These are phyloP conservation scores for Ogataea trehaloabstinens DNA, from an alignment of 805 yeast species.

Conservation along the genomic window DNA sequence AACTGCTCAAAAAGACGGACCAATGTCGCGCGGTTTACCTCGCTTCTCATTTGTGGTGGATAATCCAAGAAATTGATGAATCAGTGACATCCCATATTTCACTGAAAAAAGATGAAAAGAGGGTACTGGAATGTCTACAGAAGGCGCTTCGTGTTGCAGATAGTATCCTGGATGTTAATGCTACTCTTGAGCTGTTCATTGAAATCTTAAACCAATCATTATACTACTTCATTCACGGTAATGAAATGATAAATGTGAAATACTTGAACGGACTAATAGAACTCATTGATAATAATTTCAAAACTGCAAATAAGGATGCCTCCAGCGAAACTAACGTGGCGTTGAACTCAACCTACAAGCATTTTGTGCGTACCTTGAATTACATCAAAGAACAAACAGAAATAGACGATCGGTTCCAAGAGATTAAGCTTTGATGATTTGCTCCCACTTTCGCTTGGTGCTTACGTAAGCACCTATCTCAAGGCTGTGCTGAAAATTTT, in stretches of 20 bases:
- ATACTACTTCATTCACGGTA: constrained; percentile 82
- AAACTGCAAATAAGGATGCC: constrained; percentile 21
- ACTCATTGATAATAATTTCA: constrained; percentile 66
- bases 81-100: constrained; percentile 23
- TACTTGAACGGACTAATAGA: constrained; percentile 87
- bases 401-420: constrained; percentile 65
- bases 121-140: constrained; percentile 89
- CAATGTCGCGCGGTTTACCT: constrained; percentile 89
- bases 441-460: no score
- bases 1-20: constrained; percentile 85
- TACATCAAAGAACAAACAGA: constrained; percentile 69
- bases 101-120: constrained; percentile 46
- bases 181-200: constrained; percentile 77
- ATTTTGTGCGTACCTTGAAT: constrained; percentile 68
- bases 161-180: constrained; percentile 79
- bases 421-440: constrained; percentile 32
- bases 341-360: constrained; percentile 41
- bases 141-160: constrained; percentile 88
- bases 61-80: constrained; percentile 51
- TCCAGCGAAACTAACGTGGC: constrained; percentile 17
- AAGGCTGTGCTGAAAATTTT: no score
- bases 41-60: constrained; percentile 95
- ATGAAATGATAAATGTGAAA: constrained; percentile 61
- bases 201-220: constrained; percentile 86
- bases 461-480: constrained; percentile 6